Conservation (phyloP, 2,329 filamentous ascomycete genomes). For the Apiospora koreana region DNA sequence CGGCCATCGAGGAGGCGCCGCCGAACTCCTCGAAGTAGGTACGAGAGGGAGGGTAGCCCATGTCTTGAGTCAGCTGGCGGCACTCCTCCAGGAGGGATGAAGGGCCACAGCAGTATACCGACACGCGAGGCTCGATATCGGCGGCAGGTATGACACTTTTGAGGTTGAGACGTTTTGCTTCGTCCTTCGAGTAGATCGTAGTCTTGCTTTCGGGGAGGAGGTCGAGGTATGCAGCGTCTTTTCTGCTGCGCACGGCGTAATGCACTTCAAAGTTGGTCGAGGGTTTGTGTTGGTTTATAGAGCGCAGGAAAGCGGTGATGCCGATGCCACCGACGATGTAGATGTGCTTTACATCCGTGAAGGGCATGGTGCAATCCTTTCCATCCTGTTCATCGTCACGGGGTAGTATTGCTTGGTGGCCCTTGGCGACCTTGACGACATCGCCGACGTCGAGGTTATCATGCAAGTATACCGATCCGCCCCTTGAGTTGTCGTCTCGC, state of each 20-base stretch:
- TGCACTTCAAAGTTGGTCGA: conserved; percentile 27
- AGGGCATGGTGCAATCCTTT: neutral
- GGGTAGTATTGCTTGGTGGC: conserved; percentile 18
- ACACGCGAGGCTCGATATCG: conserved; percentile 19
- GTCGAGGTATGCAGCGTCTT: conserved; percentile 30
- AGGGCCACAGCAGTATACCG: conserved; percentile 36
- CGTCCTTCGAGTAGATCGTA: conserved; percentile 27
- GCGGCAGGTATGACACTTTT: conserved; percentile 40
- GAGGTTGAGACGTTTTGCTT: conserved; percentile 25
- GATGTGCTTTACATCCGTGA: conserved; percentile 23
- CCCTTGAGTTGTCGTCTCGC: conserved; percentile 54
- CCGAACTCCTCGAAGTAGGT: conserved; percentile 33
- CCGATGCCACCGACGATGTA: conserved; percentile 34
- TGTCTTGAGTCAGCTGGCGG: conserved; percentile 19
- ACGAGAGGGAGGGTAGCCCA: conserved; percentile 27
- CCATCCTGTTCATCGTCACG: conserved; percentile 9
- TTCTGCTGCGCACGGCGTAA: conserved; percentile 29
- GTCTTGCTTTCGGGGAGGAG: conserved; percentile 25
- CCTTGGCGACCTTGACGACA: conserved; percentile 43
- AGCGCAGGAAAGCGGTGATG: conserved; percentile 30
- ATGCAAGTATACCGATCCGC: conserved; percentile 62
- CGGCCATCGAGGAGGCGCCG: conserved; percentile 19
- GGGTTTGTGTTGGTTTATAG: conserved; percentile 23
- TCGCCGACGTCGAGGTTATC: conserved; percentile 51
- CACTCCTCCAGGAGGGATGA: conserved; percentile 25